Evolutionary conservation across 768 basidiomycete genomes (phyloP).

Genomic region (Pleurotus ostreatus): DNA sequence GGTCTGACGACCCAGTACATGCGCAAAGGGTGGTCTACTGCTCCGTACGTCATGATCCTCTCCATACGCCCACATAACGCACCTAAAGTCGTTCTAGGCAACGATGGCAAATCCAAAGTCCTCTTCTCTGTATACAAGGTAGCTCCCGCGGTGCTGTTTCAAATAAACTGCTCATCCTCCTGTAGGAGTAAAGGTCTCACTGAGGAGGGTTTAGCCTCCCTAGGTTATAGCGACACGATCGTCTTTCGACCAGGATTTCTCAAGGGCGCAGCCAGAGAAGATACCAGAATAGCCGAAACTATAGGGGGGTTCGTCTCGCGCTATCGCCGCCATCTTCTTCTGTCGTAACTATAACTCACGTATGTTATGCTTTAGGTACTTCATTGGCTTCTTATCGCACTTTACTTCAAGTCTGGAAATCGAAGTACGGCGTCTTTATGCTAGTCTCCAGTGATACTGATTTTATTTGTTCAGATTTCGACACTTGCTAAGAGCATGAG

Average conservation of each 20-base stretch:
- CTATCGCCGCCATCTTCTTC: background rate
- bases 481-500: slow-evolving; percentile 52
- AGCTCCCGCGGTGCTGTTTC: slow-evolving; percentile 5
- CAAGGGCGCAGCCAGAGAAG: slow-evolving; percentile 39
- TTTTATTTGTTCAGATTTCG: slow-evolving; percentile 27
- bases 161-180: background rate
- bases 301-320: slow-evolving; percentile 34
- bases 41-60: slow-evolving; percentile 42
- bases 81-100: slow-evolving; percentile 27
- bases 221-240: slow-evolving; percentile 71
- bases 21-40: slow-evolving; percentile 66
- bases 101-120: slow-evolving; percentile 45
- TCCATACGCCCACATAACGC: no score
- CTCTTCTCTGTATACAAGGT: slow-evolving; percentile 49
- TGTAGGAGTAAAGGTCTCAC: slow-evolving; percentile 72
- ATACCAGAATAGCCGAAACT: slow-evolving; percentile 35
- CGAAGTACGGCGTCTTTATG: background rate
- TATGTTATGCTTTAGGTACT: slow-evolving; percentile 19
- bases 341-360: no score
- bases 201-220: slow-evolving; percentile 57
- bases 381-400: slow-evolving; percentile 33
- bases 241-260: slow-evolving; percentile 65
- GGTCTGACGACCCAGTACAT: slow-evolving; percentile 35
- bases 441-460: no score
- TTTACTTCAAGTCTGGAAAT: slow-evolving; percentile 24